A percentile compares a stretch with the other conserved stretches of the same genome.
These are phyloP conservation scores for Trametes hirsuta DNA, from an alignment of 1,284 basidiomycete genomes.

Conservation along the genomic window DNA sequence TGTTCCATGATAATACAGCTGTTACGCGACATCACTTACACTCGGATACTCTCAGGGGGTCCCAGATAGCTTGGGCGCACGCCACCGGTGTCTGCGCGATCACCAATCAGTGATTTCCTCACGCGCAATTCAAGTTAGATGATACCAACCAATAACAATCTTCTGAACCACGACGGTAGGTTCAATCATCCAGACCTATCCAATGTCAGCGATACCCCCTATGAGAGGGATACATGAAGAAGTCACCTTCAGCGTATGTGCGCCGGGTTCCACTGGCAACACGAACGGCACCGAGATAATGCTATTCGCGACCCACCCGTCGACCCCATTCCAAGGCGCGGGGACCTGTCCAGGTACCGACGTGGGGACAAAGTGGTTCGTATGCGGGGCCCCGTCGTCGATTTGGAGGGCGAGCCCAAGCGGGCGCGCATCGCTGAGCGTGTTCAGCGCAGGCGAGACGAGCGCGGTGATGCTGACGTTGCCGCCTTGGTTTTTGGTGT, in stretches of 20 bases:
- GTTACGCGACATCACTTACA: slow-evolving; percentile 6
- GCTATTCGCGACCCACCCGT: slow-evolving; percentile 59
- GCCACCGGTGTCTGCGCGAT: slow-evolving; percentile 52
- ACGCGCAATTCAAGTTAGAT: neutral
- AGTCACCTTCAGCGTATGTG: slow-evolving; percentile 59
- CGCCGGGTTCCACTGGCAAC: slow-evolving; percentile 50
- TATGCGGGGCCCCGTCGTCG: slow-evolving; percentile 48
- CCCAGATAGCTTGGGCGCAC: slow-evolving; percentile 60
- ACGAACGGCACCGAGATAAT: slow-evolving; percentile 40
- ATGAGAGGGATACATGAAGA: neutral
- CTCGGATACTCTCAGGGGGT: slow-evolving; percentile 57
- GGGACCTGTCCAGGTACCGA: slow-evolving; percentile 55
- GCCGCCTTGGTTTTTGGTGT: slow-evolving; percentile 46
- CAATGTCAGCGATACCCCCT: neutral
- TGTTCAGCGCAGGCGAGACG: slow-evolving; percentile 67
- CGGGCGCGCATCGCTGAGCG: slow-evolving; percentile 52
- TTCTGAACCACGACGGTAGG: slow-evolving; percentile 65
- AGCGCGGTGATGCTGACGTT: slow-evolving; percentile 51
- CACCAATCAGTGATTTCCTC: neutral
- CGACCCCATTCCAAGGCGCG: slow-evolving; percentile 48
- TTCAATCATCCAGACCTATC: slow-evolving; percentile 60
- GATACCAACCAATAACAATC: slow-evolving; percentile 55
- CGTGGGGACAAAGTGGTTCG: slow-evolving; percentile 55
- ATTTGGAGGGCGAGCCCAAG: slow-evolving; percentile 61
- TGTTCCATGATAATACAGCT: neutral